Percentiles rank a stretch among this genome's conserved stretches.
Conservation (phyloP, 768 basidiomycete species). For the Neoboletus brunneissimus region DNA sequence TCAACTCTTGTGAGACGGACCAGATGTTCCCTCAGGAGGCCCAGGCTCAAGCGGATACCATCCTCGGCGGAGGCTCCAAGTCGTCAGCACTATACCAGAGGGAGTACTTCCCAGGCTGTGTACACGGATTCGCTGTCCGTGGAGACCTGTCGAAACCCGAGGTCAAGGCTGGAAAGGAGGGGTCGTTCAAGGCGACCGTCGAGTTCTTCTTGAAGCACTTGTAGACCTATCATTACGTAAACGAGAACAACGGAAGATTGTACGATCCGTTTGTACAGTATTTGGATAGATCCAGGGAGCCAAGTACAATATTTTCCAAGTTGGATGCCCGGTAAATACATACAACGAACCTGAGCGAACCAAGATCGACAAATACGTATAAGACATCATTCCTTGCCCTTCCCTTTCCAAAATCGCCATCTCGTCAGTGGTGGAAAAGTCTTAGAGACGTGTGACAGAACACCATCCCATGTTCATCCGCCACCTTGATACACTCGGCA, state of each 20-base stretch:
- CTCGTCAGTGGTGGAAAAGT: slow-evolving; percentile 79
- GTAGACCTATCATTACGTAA: slow-evolving; percentile 6
- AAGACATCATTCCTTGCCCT: background rate
- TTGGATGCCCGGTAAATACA: background rate
- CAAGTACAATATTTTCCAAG: background rate
- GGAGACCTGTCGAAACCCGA: slow-evolving; percentile 47
- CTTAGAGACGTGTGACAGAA: slow-evolving; percentile 87
- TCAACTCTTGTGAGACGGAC: slow-evolving; percentile 63
- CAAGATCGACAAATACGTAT: slow-evolving; percentile 2
- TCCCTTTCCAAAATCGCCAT: background rate
- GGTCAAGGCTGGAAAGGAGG: slow-evolving; percentile 62
- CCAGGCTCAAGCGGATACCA: slow-evolving; percentile 44
- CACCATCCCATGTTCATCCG: slow-evolving; percentile 88
- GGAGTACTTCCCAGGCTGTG: slow-evolving; percentile 35
- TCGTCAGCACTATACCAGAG: slow-evolving; percentile 40
- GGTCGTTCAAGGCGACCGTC: slow-evolving; percentile 46
- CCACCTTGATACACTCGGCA: slow-evolving; percentile 91
- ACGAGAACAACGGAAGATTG: background rate
- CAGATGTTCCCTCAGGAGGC: slow-evolving; percentile 46
- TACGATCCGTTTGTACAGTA: background rate
- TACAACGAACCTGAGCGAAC: background rate
- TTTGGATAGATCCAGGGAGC: no score
- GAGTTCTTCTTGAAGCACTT: slow-evolving; percentile 47
- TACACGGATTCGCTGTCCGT: slow-evolving; percentile 56
- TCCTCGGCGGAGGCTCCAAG: slow-evolving; percentile 46